phyloP scores from a whole-genome alignment of 257 asterid species.

The Ballota nigra region DNA sequence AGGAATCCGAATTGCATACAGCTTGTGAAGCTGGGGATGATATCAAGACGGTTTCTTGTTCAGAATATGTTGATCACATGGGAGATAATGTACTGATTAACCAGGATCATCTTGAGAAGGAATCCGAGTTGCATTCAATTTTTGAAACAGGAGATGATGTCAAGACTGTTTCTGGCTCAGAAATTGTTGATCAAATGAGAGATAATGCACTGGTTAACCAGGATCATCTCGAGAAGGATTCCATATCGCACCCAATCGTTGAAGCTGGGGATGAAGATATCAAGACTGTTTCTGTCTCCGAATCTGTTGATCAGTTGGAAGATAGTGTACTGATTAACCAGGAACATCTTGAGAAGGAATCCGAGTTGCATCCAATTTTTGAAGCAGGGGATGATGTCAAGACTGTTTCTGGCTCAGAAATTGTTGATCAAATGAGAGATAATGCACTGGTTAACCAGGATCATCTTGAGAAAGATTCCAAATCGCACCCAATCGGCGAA shows the following conservation, averaged over 20 bases:
- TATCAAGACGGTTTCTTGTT: background rate
- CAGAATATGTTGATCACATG: background rate
- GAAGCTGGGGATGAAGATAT: slow-evolving; percentile 16
- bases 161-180: slow-evolving; percentile 19
- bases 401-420: slow-evolving; percentile 18
- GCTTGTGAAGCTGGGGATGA: slow-evolving; percentile 20
- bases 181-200: slow-evolving; percentile 9
- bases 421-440: slow-evolving; percentile 10
- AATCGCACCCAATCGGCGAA: slow-evolving; percentile 8
- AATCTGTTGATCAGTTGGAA: slow-evolving; percentile 2
- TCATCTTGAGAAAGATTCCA: slow-evolving; percentile 10
- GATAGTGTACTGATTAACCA: slow-evolving; percentile 7
- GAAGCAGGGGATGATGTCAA: slow-evolving; percentile 20
- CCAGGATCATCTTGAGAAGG: slow-evolving; percentile 14
- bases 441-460: slow-evolving; percentile 21
- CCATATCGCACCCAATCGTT: slow-evolving; percentile 3
- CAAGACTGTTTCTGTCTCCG: slow-evolving; percentile 21
- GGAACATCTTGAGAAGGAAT: slow-evolving; percentile 20
- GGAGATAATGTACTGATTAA: slow-evolving; percentile 9
- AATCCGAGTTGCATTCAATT: background rate
- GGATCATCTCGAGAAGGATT: slow-evolving; percentile 19
- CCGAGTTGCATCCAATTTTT: slow-evolving; percentile 10
- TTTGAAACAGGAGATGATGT: slow-evolving; percentile 5
- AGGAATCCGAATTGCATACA: background rate
- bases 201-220: slow-evolving; percentile 13